Evolutionary conservation across 2,329 filamentous ascomycete genomes (phyloP).

Genomic region (Aspergillus amoenus): DNA sequence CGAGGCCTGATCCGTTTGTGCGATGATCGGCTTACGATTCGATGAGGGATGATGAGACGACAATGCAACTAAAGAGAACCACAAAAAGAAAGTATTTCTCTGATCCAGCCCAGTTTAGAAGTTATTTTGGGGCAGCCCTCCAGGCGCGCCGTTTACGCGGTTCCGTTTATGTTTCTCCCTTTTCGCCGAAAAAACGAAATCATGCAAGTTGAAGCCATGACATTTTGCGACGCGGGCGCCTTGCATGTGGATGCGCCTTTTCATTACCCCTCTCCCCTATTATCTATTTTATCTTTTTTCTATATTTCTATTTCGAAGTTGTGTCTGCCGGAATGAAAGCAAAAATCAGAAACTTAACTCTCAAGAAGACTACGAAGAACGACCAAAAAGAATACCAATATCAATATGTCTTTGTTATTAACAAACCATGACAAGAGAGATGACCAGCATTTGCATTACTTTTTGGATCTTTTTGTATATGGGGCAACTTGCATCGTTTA

Average conservation of each 20-base stretch:
- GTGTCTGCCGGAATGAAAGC: conserved; percentile 23
- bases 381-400: conserved; percentile 29
- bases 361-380: conserved; percentile 38
- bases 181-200: conserved; percentile 29
- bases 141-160: conserved; percentile 33
- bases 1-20: conserved; percentile 38
- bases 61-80: conserved; percentile 38
- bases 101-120: conserved; percentile 44
- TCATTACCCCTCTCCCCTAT: conserved; percentile 16
- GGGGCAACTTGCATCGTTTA: conserved; percentile 32
- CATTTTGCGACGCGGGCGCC: conserved; percentile 24
- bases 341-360: conserved; percentile 24
- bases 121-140: conserved; percentile 43
- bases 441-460: conserved; percentile 40
- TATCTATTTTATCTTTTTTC: conserved; percentile 11
- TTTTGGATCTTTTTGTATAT: conserved; percentile 33
- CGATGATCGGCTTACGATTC: conserved; percentile 47
- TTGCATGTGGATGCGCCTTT: conserved; percentile 26
- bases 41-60: conserved; percentile 50
- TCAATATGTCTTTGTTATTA: conserved; percentile 23
- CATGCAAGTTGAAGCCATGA: conserved; percentile 27
- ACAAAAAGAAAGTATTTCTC: conserved; percentile 38
- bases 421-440: conserved; percentile 28
- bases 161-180: conserved; percentile 26
- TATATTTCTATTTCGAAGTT: conserved; percentile 14